Base-by-base conservation (phyloP, 2,329 filamentous ascomycete species). In the Penicillium sp. region DNA sequence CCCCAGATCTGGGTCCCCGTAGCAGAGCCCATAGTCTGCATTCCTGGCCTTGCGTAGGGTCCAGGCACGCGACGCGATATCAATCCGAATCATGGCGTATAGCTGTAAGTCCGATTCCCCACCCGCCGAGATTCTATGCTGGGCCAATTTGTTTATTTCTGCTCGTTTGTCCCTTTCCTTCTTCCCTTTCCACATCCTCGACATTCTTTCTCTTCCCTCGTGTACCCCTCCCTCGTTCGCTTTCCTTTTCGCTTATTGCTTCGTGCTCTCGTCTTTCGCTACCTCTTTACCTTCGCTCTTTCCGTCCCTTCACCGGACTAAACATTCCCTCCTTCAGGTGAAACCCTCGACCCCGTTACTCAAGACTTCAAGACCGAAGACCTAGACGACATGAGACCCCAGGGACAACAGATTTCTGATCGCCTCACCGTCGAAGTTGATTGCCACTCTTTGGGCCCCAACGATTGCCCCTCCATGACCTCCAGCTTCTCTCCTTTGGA, bases 401-500 rank as follows among this genome's bases (percentile, higher is more conserved):
- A 73, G 54, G 62, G 64, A 54, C 70, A 63, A 42, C 58, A 66
- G 42, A 68, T 71, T 50, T 66, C 68, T 26, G 70, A 72, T 59
- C 65, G 69, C 49, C 62, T 74, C 18, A 70, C 68, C 38, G 66
- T 74, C 44, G 70, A 73, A 54, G 62, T 74, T 48, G 71, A 73
- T 42, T 72, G 70, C 54, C 67, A 64, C 31, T 71, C 70, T 33
- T 53, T 73, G 57, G 69, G 71, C 47, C 68, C 71, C 21, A 73
- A 66, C 61, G 70, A 71, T 49, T 74, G 71, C 52, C 71, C 71
- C 6, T 73, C 70, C 16, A 73, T 72, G 69, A 66, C 63, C 41
- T 71, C 70, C 13, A 71, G 69, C 51, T 74, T 72, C 55, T 74
- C 71, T 16, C 69, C 70, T 49, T 62, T 73, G 61, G 71, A 73